phyloP scores from a whole-genome alignment of 2,329 filamentous ascomycete species.

The Fusarium graminum region DNA sequence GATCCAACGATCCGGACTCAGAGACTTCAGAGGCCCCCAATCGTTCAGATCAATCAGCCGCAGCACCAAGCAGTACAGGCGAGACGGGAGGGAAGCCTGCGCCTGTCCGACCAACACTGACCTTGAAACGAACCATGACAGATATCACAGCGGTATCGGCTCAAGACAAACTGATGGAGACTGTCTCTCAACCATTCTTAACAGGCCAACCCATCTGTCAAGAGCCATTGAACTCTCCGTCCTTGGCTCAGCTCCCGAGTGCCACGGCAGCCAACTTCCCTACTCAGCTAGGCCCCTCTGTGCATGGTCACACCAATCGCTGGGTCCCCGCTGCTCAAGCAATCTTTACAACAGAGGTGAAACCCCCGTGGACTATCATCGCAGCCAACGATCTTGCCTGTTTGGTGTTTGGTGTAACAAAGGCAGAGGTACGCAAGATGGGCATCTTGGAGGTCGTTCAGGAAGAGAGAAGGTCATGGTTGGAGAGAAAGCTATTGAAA shows the following conservation, averaged over 20 bases:
- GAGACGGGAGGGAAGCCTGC: constrained; percentile 64
- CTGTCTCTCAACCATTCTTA: constrained; percentile 84
- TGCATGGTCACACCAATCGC: constrained; percentile 91
- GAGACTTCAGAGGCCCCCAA: constrained; percentile 38
- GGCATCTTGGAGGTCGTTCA: constrained; percentile 96
- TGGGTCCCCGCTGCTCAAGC: constrained; percentile 94
- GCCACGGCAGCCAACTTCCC: constrained; percentile 60
- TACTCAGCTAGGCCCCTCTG: constrained; percentile 65
- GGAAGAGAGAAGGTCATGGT: constrained; percentile 87
- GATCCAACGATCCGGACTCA: constrained; percentile 35
- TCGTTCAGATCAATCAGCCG: constrained; percentile 64
- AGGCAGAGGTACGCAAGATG: constrained; percentile 92
- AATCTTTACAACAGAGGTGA: constrained; percentile 95
- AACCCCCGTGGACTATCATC: constrained; percentile 93
- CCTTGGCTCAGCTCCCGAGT: constrained; percentile 53
- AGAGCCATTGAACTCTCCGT: constrained; percentile 60
- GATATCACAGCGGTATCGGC: constrained; percentile 81
- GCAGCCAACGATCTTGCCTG: constrained; percentile 97
- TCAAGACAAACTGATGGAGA: constrained; percentile 87
- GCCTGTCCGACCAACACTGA: constrained; percentile 70
- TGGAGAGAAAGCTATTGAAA: constrained; percentile 83
- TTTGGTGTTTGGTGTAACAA: constrained; percentile 98
- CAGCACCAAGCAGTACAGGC: constrained; percentile 69
- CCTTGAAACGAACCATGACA: constrained; percentile 87
- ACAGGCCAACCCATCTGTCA: constrained; percentile 56